Conservation (phyloP, 1,139 yeast species). For the Magnusiomyces suaveolens region DNA sequence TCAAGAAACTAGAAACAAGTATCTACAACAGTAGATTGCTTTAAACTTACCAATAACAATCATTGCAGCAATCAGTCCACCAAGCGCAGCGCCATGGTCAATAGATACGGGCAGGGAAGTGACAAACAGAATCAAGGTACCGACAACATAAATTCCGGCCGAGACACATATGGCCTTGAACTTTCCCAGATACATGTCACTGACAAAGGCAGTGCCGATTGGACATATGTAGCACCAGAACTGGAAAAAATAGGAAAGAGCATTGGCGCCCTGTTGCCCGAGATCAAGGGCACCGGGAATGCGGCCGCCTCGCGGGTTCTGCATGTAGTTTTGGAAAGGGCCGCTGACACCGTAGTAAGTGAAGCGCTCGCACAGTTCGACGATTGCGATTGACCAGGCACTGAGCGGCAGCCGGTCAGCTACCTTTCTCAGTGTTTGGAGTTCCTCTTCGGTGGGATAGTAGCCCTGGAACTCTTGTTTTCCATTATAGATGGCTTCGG, state of each 20-base stretch:
- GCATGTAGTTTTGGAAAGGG: conserved; percentile 73
- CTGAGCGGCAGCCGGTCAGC: conserved; percentile 36
- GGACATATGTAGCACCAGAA: conserved; percentile 82
- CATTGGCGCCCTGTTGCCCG: conserved; percentile 60
- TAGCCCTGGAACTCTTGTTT: conserved; percentile 22
- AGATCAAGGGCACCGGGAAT: conserved; percentile 53
- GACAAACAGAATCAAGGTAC: conserved; percentile 53
- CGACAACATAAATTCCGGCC: conserved; percentile 50
- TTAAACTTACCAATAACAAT: conserved; percentile 66
- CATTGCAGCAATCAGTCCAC: conserved; percentile 49
- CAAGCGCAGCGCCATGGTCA: conserved; percentile 39
- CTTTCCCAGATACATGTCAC: conserved; percentile 69
- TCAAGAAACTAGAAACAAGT: too few relatives aligned
- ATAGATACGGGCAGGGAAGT: conserved; percentile 64
- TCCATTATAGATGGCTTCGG: conserved; percentile 8
- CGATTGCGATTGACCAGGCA: conserved; percentile 67
- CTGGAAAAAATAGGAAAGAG: conserved; percentile 48
- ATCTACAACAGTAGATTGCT: too few relatives aligned
- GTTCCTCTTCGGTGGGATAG: conserved; percentile 39
- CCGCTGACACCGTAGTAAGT: conserved; percentile 71
- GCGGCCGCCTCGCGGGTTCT: conserved; percentile 32
- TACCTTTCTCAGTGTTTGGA: conserved; percentile 38
- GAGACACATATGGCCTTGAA: conserved; percentile 58
- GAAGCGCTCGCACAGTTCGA: conserved; percentile 75
- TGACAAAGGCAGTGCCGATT: conserved; percentile 62